Conservation (phyloP, 345 rosid species). For the Jatropha curcas region DNA sequence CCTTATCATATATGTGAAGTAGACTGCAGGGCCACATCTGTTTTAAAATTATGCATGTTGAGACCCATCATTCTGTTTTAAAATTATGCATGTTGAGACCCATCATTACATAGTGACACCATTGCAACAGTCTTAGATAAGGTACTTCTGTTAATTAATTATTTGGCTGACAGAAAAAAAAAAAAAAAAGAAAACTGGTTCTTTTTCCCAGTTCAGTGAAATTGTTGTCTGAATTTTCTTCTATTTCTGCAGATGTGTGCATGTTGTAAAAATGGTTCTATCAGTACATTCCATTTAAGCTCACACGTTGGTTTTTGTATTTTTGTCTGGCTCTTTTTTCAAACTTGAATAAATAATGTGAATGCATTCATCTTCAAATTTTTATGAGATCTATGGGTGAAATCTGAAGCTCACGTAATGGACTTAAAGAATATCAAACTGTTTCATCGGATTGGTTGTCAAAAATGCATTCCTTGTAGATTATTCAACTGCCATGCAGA, state of each 20-base stretch:
- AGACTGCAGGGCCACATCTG: not conserved
- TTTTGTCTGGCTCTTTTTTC: not conserved
- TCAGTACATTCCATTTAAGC: not conserved
- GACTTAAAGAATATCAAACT: not conserved
- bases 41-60: not conserved
- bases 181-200: not conserved
- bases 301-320: not conserved
- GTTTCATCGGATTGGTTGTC: not conserved
- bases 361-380: not conserved
- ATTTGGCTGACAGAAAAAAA: not conserved
- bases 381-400: not conserved
- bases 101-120: not conserved
- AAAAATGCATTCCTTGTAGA: not conserved
- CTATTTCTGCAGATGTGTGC: not conserved
- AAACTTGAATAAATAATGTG: not conserved
- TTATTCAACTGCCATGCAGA: not conserved
- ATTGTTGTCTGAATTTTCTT: not conserved
- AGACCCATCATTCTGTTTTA: not conserved
- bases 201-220: not conserved
- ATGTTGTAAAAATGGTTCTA: not conserved
- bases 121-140: not conserved
- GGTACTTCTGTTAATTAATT: not conserved
- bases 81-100: not conserved
- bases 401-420: not conserved
- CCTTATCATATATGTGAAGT: not conserved